Conservation (phyloP, 2,329 filamentous ascomycete species). For the Neofusicoccum sp. region DNA sequence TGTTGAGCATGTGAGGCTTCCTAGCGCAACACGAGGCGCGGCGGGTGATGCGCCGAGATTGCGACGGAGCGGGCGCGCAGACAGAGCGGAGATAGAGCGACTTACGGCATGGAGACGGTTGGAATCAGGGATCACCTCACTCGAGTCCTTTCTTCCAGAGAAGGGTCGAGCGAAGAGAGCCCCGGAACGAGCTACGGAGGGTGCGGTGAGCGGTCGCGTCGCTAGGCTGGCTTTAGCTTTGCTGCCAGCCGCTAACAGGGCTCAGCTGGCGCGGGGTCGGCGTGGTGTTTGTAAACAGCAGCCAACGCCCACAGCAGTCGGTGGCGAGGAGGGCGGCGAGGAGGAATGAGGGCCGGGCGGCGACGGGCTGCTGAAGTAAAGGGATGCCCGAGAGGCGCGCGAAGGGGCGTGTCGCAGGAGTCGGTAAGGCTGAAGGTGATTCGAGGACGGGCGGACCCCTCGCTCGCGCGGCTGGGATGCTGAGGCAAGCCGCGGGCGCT, state of each 20-base stretch:
- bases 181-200: constrained; percentile 23
- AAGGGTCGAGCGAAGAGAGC: constrained; percentile 39
- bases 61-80: constrained; percentile 36
- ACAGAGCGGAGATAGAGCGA: constrained; percentile 32
- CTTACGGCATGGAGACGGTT: constrained; percentile 45
- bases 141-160: constrained; percentile 43
- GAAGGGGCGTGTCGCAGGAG: constrained; percentile 15
- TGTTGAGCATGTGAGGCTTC: constrained; percentile 26
- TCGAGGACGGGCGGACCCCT: constrained; percentile 4
- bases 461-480: neutral
- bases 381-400: neutral
- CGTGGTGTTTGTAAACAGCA: constrained; percentile 20
- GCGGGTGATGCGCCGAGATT: constrained; percentile 33
- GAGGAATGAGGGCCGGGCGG: neutral
- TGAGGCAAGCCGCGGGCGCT: constrained; percentile 6
- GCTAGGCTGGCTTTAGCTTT: constrained; percentile 9
- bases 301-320: neutral
- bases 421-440: constrained; percentile 21
- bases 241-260: constrained; percentile 8
- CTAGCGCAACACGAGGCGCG: constrained; percentile 24
- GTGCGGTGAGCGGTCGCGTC: neutral
- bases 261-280: constrained; percentile 17
- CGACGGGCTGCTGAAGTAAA: constrained; percentile 3
- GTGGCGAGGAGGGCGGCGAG: neutral
- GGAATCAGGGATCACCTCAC: constrained; percentile 34